Evolutionary conservation across 108 stramenopile genomes (phyloP).

Genomic region (Nannochloropsis oceanica): DNA sequence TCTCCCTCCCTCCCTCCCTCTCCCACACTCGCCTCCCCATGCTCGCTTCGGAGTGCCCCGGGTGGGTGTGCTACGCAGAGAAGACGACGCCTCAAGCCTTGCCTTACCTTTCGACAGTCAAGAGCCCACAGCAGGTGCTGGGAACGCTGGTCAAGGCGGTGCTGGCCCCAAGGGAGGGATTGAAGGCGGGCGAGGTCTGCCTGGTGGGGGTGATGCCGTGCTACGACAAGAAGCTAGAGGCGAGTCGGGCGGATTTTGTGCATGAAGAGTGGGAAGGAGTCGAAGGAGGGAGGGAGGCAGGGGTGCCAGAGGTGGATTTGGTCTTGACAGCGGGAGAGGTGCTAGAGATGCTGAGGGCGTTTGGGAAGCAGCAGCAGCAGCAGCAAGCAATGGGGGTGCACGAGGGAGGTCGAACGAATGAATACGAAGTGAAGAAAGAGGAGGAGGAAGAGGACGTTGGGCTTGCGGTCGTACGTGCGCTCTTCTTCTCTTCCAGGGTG

Average conservation of each 20-base stretch:
- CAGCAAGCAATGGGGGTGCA: background rate
- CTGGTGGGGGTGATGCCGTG: constrained; percentile 81
- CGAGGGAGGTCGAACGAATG: no score
- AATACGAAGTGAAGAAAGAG: no score
- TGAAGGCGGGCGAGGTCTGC: background rate
- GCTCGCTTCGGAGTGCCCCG: constrained; percentile 83
- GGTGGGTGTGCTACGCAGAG: constrained; percentile 93
- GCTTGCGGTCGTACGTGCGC: no score
- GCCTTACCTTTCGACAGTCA: constrained; percentile 59
- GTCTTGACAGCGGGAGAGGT: constrained; percentile 80
- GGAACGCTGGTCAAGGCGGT: constrained; percentile 18
- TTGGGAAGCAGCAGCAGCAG: background rate
- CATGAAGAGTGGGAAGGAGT: background rate
- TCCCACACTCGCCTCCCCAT: constrained; percentile 45
- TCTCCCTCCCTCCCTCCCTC: background rate
- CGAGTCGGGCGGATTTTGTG: constrained; percentile 65
- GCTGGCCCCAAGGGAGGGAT: background rate
- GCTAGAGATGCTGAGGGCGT: constrained; percentile 50
- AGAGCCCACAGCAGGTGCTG: constrained; percentile 27
- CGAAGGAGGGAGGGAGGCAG: constrained; percentile 4
- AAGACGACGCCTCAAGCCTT: constrained; percentile 65
- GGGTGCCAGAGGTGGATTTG: constrained; percentile 64
- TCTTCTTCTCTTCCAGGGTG: no score
- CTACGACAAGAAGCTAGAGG: constrained; percentile 98
- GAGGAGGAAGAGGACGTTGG: no score